Base-by-base conservation (phyloP, 2,329 filamentous ascomycete genomes). In the Ascomycota sp. region DNA sequence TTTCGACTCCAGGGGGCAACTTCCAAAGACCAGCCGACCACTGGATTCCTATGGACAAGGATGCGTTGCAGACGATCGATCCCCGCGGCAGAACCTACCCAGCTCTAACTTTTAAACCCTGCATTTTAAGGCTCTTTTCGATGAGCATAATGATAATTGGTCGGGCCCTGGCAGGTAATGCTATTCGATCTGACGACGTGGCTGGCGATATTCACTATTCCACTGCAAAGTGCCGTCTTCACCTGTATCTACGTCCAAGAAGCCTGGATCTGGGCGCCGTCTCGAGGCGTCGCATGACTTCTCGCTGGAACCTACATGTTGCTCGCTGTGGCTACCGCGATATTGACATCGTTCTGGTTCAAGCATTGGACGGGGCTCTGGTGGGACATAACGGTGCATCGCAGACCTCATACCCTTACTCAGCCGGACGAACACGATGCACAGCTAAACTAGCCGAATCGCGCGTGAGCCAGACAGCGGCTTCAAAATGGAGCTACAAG, bases 401-500 rank as follows among this genome's bases (percentile, higher is more conserved):
- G 85, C 79, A 3, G 83, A 94, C 45, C 56, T 92, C 23, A 64
- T 89, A 26, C 69, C 75, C 2, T 60, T 94, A 8, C 62, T 92
- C 19, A 75, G 81, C 38, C 69, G 77, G 35, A 85, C 80, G 38
- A 93, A 92, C 49, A 70, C 75, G 12, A 62, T 83, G 29, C 57
- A 61, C 15, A 75, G 78, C 42, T 92, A 83, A 48, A 61, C 66
- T 9, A 69, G 69, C 4, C 76, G 85, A 41, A 67, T 42, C n/a
- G 39, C 69, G 0, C 61, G 70, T 26, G 50, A 53, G 7, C 55
- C 52, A 11, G 57, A 61, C 28, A 43, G 51, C 21, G 59, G 69
- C 22, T 67, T 77, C 41, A 54, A 52, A 40, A 52, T 59, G 20
- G 59, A 60, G 36, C 60, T 67, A 26, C 56, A 52, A 29, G 65